Evolutionary conservation across 2,329 filamentous ascomycete genomes (phyloP).

Genomic region (Cladorrhinum sp.): DNA sequence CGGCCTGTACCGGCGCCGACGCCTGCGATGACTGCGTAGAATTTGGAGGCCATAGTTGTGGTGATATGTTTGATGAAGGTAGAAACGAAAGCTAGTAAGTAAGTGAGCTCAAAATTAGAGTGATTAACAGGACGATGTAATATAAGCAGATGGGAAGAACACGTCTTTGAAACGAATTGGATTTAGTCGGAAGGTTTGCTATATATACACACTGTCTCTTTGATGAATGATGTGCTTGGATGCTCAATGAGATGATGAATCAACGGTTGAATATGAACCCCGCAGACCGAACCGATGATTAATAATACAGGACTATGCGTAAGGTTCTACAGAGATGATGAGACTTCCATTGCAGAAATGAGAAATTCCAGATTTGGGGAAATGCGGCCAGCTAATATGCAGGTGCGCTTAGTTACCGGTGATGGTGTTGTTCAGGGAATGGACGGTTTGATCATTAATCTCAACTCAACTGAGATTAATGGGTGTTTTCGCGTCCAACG

Average conservation of each 20-base stretch:
- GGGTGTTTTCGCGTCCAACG: no score
- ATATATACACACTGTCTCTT: not conserved
- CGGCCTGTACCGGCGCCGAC: conserved; percentile 64
- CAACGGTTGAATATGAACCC: not conserved
- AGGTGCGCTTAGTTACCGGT: not conserved
- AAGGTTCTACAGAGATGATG: not conserved
- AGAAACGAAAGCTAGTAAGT: no score
- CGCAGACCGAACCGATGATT: conserved; percentile 7
- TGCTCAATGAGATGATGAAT: conserved; percentile 5
- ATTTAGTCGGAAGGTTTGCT: not conserved
- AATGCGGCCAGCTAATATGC: not conserved
- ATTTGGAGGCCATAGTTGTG: conserved; percentile 35
- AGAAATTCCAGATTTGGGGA: not conserved
- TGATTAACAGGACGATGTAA: not conserved
- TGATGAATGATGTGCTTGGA: conserved; percentile 5
- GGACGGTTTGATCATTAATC: no score
- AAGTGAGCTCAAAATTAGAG: not conserved
- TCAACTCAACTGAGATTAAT: no score
- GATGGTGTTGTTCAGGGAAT: no score
- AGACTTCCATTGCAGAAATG: not conserved
- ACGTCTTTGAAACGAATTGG: no score
- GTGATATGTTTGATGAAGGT: not conserved
- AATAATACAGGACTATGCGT: not conserved
- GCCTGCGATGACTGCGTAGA: conserved; percentile 68
- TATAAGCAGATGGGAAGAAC: no score